Evolutionary conservation across 495 filamentous ascomycete genomes (phyloP).

Genomic region (Neurospora sp.): DNA sequence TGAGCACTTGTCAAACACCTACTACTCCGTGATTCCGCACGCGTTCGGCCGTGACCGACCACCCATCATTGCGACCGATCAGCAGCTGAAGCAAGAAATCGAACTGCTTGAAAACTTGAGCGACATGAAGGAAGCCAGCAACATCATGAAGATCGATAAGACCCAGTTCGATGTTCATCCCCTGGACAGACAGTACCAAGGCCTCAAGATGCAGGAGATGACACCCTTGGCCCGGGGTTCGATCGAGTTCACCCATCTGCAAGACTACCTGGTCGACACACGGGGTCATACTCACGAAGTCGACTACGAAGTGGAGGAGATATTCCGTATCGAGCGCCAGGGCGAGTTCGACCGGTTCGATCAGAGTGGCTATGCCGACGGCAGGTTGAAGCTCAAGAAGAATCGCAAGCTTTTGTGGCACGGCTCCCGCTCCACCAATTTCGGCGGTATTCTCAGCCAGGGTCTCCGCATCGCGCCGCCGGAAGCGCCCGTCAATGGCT

Average conservation of each 20-base stretch:
- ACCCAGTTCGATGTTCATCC: slow-evolving; percentile 43
- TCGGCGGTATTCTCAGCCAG: slow-evolving; percentile 44
- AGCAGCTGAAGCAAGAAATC: slow-evolving; percentile 59
- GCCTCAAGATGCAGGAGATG: slow-evolving; percentile 67
- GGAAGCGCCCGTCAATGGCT: slow-evolving; percentile 67
- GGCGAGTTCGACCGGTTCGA: slow-evolving; percentile 63
- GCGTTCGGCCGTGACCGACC: slow-evolving; percentile 65
- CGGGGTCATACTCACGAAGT: slow-evolving; percentile 49
- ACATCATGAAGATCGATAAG: slow-evolving; percentile 60
- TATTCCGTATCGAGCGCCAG: slow-evolving; percentile 73
- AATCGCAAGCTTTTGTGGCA: slow-evolving; percentile 78
- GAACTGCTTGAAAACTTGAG: slow-evolving; percentile 65
- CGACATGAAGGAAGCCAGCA: slow-evolving; percentile 72
- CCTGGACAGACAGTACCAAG: slow-evolving; percentile 60
- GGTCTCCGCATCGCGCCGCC: slow-evolving; percentile 81
- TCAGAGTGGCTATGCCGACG: slow-evolving; percentile 32
- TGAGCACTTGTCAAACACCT: slow-evolving; percentile 58
- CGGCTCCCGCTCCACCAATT: slow-evolving; percentile 69
- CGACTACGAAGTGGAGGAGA: slow-evolving; percentile 54
- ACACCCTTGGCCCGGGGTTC: slow-evolving; percentile 48
- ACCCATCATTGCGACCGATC: slow-evolving; percentile 45
- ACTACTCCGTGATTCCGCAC: slow-evolving; percentile 76
- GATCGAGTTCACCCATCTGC: slow-evolving; percentile 52
- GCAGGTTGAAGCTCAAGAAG: slow-evolving; percentile 11
- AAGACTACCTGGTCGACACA: slow-evolving; percentile 54